Evolutionary conservation across 176 grass and related monocot genomes (phyloP).

Genomic region (Secale cereale): DNA sequence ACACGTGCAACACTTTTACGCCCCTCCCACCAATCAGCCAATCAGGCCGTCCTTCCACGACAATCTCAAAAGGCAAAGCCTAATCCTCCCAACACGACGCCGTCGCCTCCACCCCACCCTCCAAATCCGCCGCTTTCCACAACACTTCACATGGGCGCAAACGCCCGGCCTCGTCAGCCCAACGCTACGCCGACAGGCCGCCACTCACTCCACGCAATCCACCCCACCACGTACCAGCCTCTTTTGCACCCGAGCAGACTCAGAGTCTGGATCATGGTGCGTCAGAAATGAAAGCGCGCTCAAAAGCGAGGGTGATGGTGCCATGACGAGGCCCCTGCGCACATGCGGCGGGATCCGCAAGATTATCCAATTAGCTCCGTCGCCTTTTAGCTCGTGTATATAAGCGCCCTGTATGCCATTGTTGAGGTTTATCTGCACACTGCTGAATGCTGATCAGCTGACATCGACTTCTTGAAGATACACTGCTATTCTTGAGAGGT

Average conservation of each 20-base stretch:
- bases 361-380: neutral
- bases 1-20: neutral
- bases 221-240: constrained; percentile 6
- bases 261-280: neutral
- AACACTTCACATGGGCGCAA: constrained; percentile 61
- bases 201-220: constrained; percentile 29
- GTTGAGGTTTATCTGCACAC: constrained; percentile 10
- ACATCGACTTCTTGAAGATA: neutral
- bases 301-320: constrained; percentile 14
- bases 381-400: constrained; percentile 16
- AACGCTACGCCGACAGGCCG: constrained; percentile 4
- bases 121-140: constrained; percentile 41
- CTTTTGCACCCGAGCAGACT: constrained; percentile 15
- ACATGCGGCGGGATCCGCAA: constrained; percentile 15
- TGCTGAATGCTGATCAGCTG: neutral
- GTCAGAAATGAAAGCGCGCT: neutral
- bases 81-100: constrained; percentile 17
- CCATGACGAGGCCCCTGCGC: constrained; percentile 16
- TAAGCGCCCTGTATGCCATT: neutral
- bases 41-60: neutral
- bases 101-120: constrained; percentile 21
- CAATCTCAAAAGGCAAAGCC: constrained; percentile 26
- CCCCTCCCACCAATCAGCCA: neutral
- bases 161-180: constrained; percentile 31
- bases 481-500: neutral